Evolutionary conservation across 2,329 filamentous ascomycete species (phyloP), one percentile per base, ranked within the genome.

Genomic region (Fusarium oligoseptatum): DNA sequence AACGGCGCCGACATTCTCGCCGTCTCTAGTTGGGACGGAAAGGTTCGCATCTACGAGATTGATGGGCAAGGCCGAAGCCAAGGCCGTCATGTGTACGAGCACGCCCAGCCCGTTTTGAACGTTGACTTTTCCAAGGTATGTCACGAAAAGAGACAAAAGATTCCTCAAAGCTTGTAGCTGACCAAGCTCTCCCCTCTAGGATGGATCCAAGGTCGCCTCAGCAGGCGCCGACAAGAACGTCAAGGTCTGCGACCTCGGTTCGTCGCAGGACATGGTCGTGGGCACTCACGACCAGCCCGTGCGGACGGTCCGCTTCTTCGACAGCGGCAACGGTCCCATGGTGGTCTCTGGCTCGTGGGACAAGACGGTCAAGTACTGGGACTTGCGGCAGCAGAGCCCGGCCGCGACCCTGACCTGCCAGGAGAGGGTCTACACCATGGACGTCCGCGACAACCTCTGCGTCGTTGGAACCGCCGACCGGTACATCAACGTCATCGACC

Each of bases 31-130:
- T 99, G 97, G 97, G 97, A 99, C 85, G 97, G 97, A 87, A 97
- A 98, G 83, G 95, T 98, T 73, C 93, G 95, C 80, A 96, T 99
- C 81, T 99, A 98, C 85, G 95, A 98, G 83, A 95, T 98, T 81
- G 91, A 92, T 75, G 85, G 85, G 66, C 7, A n/a, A 76, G 95
- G 95, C 50, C 90, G 93, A 81, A 96, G 93, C 80, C 91, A 95
- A 81, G 95, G 95, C 60, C 96, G 95, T 80, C 95, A 95, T 73
- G 87, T 93, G 68, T 97, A 97, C 81, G 93, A 97, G 77, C 94
- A 97, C 84, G 93, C 95, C 75, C 94, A 89, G 52, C 95, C 95
- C 4, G 95, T 97, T 4, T 86, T 99, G 71, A 93, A 91, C 81
- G 92, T 93, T 74, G 93, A 95, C 80, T 98, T 96, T 90, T 95